A percentile compares a stretch with the other conserved stretches of the same genome.
phyloP scores from a whole-genome alignment of 2,329 filamentous ascomycete genomes.

The Mariannaea sp. region DNA sequence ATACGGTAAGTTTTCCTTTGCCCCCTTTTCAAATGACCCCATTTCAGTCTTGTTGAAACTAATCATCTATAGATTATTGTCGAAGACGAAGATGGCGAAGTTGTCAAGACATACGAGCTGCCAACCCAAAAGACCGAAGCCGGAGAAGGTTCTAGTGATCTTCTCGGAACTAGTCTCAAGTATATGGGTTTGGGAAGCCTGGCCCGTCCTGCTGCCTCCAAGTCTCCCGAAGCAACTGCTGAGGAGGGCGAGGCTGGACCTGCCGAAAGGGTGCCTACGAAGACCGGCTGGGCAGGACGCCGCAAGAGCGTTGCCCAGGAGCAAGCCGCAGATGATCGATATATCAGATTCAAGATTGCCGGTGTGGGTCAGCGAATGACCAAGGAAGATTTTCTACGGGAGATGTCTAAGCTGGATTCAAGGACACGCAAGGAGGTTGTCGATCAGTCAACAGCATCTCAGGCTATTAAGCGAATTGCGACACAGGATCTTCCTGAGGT shows the following conservation, averaged over 20 bases:
- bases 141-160: slow-evolving; percentile 44
- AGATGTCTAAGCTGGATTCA: slow-evolving; percentile 74
- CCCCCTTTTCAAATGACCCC: not conserved
- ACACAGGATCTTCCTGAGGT: slow-evolving; percentile 44
- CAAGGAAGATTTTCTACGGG: slow-evolving; percentile 77
- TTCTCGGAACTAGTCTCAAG: slow-evolving; percentile 54
- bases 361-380: slow-evolving; percentile 76
- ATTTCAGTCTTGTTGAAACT: slow-evolving; percentile 23
- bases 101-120: slow-evolving; percentile 82
- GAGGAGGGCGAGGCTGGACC: slow-evolving; percentile 41
- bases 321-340: slow-evolving; percentile 68
- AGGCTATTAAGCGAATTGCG: slow-evolving; percentile 55
- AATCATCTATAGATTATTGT: slow-evolving; percentile 71
- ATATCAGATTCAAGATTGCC: slow-evolving; percentile 77
- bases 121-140: slow-evolving; percentile 54
- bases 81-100: slow-evolving; percentile 84
- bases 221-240: slow-evolving; percentile 37
- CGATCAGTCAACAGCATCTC: slow-evolving; percentile 54
- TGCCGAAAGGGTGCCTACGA: slow-evolving; percentile 45
- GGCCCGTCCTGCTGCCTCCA: slow-evolving; percentile 47
- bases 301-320: slow-evolving; percentile 49
- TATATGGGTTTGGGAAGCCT: slow-evolving; percentile 58
- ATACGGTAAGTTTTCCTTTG: slow-evolving; percentile 59
- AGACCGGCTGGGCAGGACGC: slow-evolving; percentile 54
- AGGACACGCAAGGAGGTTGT: slow-evolving; percentile 62